Evolutionary conservation across 2,329 filamentous ascomycete genomes (phyloP).

Genomic region (Fusarium keratoplasticum): DNA sequence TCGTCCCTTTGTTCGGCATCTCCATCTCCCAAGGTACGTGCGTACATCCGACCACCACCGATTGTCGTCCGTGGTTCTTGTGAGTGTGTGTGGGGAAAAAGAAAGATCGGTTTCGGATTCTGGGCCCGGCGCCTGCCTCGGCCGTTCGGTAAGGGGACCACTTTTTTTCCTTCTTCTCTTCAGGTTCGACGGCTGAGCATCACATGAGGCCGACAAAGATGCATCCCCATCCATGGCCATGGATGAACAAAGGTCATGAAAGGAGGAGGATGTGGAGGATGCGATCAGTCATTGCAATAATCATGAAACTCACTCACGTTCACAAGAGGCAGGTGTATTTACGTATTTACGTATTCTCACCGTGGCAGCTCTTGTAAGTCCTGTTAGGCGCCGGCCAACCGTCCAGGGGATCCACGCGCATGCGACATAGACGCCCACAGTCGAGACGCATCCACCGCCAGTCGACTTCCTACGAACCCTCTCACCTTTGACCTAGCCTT

Average conservation of each 20-base stretch:
- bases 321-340: neutral
- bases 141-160: conserved; percentile 16
- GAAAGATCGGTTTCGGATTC: conserved; percentile 34
- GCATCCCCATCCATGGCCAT: neutral
- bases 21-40: neutral
- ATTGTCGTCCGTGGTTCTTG: conserved; percentile 18
- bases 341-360: neutral
- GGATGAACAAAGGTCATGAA: neutral
- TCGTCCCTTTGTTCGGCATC: conserved; percentile 19
- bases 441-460: conserved; percentile 38
- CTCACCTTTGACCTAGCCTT: conserved; percentile 5
- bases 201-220: neutral
- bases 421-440: conserved; percentile 40
- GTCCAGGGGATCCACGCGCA: conserved; percentile 28
- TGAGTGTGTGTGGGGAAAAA: conserved; percentile 2
- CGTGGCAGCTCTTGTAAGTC: neutral
- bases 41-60: neutral
- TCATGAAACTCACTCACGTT: neutral
- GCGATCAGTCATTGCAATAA: neutral
- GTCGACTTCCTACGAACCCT: conserved; percentile 23
- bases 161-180: conserved; percentile 11
- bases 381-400: conserved; percentile 26
- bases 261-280: neutral
- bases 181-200: neutral
- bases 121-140: conserved; percentile 23